phyloP scores from a whole-genome alignment of 192 early-diverging fungal genomes.

The Coemansia sp. region DNA sequence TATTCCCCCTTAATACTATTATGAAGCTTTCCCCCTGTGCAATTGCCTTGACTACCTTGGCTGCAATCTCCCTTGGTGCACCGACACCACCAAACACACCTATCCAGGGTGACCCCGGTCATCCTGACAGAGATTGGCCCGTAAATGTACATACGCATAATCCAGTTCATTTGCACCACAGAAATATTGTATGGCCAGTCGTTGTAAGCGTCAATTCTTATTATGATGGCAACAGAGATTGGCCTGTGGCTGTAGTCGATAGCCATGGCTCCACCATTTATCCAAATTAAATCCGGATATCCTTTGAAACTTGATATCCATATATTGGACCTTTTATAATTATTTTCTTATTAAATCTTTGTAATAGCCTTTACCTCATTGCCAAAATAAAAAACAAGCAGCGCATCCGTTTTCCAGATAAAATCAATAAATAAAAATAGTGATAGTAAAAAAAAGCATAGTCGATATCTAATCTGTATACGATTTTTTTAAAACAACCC shows the following conservation, averaged over 20 bases:
- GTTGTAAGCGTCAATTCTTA: background rate
- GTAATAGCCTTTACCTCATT: too few species aligned
- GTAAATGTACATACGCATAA: conserved; percentile 18
- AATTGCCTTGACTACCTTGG: background rate
- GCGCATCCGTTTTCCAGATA: too few species aligned
- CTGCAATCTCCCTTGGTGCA: background rate
- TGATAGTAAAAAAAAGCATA: background rate
- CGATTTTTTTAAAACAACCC: background rate
- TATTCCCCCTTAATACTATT: too few species aligned
- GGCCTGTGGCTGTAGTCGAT: conserved; percentile 39
- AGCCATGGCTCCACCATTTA: background rate
- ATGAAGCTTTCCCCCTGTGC: background rate
- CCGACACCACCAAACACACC: background rate
- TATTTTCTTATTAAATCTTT: too few species aligned
- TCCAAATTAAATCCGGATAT: background rate
- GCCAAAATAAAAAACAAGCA: too few species aligned
- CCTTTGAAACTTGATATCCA: too few species aligned
- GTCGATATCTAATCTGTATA: too few species aligned
- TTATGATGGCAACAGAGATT: conserved; percentile 21
- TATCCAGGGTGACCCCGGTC: conserved; percentile 7
- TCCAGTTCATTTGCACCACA: background rate
- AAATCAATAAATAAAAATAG: too few species aligned
- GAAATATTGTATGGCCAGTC: background rate
- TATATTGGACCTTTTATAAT: too few species aligned
- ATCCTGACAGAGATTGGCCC: conserved; percentile 41